A percentile compares a stretch with the other conserved stretches of the same genome.
Evolutionary conservation across 148 eudicot species (phyloP).

Genomic region (Camellia japonica): DNA sequence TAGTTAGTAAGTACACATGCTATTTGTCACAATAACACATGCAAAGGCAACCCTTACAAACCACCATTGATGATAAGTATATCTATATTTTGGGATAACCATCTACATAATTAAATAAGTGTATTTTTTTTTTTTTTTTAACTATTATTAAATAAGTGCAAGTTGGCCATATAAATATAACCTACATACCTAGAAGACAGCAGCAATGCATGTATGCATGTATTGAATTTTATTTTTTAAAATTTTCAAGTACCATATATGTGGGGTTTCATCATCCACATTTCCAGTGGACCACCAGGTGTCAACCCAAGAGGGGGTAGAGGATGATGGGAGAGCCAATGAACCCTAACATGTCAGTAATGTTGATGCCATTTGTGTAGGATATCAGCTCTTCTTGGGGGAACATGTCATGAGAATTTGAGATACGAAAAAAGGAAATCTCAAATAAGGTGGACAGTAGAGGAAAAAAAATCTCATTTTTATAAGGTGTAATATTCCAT

Average conservation of each 20-base stretch:
- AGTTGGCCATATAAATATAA: conserved; percentile 6
- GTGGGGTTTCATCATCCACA: conserved; percentile 2
- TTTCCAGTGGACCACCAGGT: not conserved
- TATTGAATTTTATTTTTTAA: not conserved
- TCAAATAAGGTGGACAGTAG: too few relatives aligned
- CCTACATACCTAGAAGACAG: not conserved
- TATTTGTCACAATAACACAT: too few relatives aligned
- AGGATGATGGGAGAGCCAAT: conserved; percentile 20
- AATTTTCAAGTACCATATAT: not conserved
- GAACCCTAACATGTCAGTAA: conserved; percentile 23
- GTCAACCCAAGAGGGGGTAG: conserved; percentile 20
- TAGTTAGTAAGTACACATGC: too few relatives aligned
- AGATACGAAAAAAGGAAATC: conserved; percentile 1
- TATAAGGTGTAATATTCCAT: too few relatives aligned
- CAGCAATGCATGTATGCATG: conserved; percentile 8
- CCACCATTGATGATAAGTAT: too few relatives aligned
- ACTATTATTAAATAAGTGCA: not conserved
- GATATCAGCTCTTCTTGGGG: conserved; percentile 24
- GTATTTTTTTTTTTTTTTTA: not conserved
- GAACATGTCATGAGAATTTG: conserved; percentile 48
- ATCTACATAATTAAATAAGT: too few relatives aligned
- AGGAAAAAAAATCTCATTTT: too few relatives aligned
- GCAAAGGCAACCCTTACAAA: too few relatives aligned
- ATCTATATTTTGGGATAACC: too few relatives aligned
- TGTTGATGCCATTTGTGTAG: conserved; percentile 26